Conservation (phyloP, 495 filamentous ascomycete species). For the Lophiostoma macrostomum region DNA sequence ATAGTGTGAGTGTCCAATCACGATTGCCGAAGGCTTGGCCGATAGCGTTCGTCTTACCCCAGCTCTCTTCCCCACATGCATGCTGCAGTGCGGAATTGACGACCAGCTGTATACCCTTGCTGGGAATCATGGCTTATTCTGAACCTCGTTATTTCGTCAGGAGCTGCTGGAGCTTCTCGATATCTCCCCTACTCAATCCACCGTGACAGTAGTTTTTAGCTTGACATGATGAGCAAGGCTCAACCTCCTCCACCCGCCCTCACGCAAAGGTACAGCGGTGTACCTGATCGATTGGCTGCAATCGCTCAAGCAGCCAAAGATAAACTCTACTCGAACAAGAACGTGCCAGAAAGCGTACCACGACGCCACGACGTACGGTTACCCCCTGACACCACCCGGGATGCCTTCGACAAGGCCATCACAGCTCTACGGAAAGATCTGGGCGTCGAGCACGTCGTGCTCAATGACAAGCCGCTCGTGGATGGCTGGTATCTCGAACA, state of each 20-base stretch:
- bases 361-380: constrained; percentile 29
- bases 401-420: constrained; percentile 43
- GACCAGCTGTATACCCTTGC: too few species aligned
- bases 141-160: too few species aligned
- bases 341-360: constrained; percentile 37
- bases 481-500: constrained; percentile 58
- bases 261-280: constrained; percentile 16
- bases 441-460: constrained; percentile 44
- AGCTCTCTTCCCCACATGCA: too few species aligned
- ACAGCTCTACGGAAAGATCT: constrained; percentile 41
- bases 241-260: constrained; percentile 11
- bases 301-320: constrained; percentile 36
- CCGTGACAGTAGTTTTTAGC: too few species aligned
- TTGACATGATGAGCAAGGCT: constrained; percentile 1
- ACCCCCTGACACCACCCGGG: constrained; percentile 44
- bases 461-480: constrained; percentile 47
- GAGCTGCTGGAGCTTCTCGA: too few species aligned
- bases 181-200: too few species aligned
- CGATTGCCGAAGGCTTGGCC: too few species aligned
- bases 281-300: constrained; percentile 1
- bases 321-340: constrained; percentile 41
- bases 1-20: too few species aligned
- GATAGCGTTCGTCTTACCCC: too few species aligned
- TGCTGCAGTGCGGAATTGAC: too few species aligned
- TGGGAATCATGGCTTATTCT: too few species aligned